These are phyloP conservation scores for Russula vinacea DNA, from an alignment of 768 basidiomycete genomes.

Conservation along the genomic window DNA sequence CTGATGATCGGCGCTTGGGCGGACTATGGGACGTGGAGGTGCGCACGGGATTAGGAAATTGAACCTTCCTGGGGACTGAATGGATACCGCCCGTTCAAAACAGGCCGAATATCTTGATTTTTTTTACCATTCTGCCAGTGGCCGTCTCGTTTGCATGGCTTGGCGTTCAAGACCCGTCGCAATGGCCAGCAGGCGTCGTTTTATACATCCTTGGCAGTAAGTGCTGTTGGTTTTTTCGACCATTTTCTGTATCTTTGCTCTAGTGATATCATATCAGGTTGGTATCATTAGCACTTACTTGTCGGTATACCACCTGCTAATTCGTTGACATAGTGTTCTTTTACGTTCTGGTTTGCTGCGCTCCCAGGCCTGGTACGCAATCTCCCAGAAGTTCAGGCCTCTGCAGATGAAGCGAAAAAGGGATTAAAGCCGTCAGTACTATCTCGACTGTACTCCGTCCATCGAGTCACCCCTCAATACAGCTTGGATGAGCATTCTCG, in stretches of 20 bases:
- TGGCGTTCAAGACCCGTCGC: slow-evolving; percentile 60
- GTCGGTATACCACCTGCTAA: neutral
- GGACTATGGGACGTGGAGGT: slow-evolving; percentile 81
- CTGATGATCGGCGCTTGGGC: slow-evolving; percentile 73
- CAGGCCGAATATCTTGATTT: slow-evolving; percentile 74
- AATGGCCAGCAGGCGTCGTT: slow-evolving; percentile 59
- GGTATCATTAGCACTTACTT: neutral
- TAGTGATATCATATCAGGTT: slow-evolving; percentile 73
- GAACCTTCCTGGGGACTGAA: neutral
- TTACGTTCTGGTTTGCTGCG: slow-evolving; percentile 83
- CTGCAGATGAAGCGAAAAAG: slow-evolving; percentile 40
- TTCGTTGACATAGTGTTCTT: slow-evolving; percentile 46
- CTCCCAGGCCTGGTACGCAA: slow-evolving; percentile 73
- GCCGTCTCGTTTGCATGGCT: slow-evolving; percentile 77
- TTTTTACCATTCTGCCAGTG: slow-evolving; percentile 64
- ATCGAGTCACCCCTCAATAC: neutral
- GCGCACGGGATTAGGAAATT: neutral
- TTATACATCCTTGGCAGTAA: slow-evolving; percentile 64
- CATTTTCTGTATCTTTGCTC: slow-evolving; percentile 22
- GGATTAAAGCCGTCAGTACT: slow-evolving; percentile 49
- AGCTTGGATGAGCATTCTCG: slow-evolving; percentile 51
- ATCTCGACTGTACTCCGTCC: neutral
- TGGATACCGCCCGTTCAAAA: neutral
- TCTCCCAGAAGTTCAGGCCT: slow-evolving; percentile 63
- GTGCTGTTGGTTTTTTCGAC: slow-evolving; percentile 31